These are phyloP conservation scores for Ascodesmis nigricans DNA, from an alignment of 495 filamentous ascomycete genomes.

Conservation along the genomic window DNA sequence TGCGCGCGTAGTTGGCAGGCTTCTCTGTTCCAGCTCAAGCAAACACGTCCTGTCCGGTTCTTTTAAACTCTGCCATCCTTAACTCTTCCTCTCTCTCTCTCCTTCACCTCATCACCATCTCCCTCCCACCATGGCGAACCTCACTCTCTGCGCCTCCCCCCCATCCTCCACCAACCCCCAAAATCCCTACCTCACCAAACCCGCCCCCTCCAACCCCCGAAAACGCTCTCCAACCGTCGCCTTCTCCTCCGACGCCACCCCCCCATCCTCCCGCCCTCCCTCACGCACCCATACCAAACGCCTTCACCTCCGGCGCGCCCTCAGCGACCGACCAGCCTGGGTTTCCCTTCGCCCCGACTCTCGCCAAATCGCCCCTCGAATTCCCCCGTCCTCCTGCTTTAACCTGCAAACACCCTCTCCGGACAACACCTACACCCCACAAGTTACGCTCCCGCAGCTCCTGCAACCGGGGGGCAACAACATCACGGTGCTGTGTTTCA, in stretches of 20 bases:
- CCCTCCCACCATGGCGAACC: no score
- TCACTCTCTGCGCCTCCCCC: no score
- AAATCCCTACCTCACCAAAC: no score
- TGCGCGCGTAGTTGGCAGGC: no score
- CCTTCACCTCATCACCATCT: no score
- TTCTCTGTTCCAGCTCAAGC: no score
- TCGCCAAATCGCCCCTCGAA: neutral
- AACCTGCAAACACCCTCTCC: neutral
- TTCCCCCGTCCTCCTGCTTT: neutral
- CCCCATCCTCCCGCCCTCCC: constrained; percentile 16
- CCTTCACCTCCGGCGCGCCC: constrained; percentile 9
- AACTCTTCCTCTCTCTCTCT: no score
- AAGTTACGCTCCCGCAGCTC: neutral
- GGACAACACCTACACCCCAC: neutral
- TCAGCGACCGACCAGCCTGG: constrained; percentile 14
- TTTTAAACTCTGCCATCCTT: no score
- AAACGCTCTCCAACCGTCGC: constrained; percentile 14
- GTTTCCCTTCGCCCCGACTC: neutral
- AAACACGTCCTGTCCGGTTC: no score
- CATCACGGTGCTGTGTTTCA: constrained; percentile 18
- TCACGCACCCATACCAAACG: constrained; percentile 15
- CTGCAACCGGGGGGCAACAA: constrained; percentile 2
- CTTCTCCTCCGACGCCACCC: constrained; percentile 14
- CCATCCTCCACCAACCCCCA: no score
- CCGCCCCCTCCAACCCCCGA: neutral